phyloP scores from a whole-genome alignment of 495 filamentous ascomycete genomes.

The Elaphomyces granulatus region DNA sequence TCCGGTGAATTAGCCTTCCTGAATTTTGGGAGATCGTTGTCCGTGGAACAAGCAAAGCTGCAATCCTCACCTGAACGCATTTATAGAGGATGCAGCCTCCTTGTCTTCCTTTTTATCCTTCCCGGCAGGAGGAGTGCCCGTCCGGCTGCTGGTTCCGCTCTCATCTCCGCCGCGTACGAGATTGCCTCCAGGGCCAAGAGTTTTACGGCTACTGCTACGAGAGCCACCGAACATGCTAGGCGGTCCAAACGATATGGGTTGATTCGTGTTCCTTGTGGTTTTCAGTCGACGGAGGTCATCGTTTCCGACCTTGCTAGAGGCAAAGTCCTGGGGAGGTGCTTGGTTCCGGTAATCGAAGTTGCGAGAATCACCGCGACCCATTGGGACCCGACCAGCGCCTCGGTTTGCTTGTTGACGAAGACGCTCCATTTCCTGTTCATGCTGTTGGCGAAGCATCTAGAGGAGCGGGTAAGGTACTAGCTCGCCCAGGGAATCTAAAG shows the following conservation, averaged over 20 bases:
- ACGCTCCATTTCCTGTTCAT: conserved; percentile 43
- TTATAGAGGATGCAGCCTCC: conserved; percentile 54
- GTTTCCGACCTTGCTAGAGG: conserved; percentile 67
- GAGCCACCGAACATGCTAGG: conserved; percentile 65
- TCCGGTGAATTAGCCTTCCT: conserved; percentile 11
- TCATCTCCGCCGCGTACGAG: conserved; percentile 61
- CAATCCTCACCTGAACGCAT: conserved; percentile 69
- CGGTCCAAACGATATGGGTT: conserved; percentile 49
- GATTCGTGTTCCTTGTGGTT: conserved; percentile 47
- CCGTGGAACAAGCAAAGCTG: not conserved
- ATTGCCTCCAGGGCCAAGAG: conserved; percentile 54
- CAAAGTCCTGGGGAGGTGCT: conserved; percentile 52
- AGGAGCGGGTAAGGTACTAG: no score
- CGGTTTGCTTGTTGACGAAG: conserved; percentile 33
- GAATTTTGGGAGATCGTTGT: conserved; percentile 1
- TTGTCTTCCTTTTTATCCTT: conserved; percentile 45
- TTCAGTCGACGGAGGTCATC: conserved; percentile 77
- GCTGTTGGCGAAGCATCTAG: conserved; percentile 59
- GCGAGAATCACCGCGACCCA: conserved; percentile 76
- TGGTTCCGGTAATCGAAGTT: conserved; percentile 55
- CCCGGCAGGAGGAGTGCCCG: conserved; percentile 62
- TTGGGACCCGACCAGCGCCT: conserved; percentile 46
- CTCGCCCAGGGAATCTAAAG: no score
- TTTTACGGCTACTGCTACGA: conserved; percentile 72
- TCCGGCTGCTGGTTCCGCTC: conserved; percentile 69